Evolutionary conservation across 768 basidiomycete genomes (phyloP).

Genomic region (Ramaria sp.): DNA sequence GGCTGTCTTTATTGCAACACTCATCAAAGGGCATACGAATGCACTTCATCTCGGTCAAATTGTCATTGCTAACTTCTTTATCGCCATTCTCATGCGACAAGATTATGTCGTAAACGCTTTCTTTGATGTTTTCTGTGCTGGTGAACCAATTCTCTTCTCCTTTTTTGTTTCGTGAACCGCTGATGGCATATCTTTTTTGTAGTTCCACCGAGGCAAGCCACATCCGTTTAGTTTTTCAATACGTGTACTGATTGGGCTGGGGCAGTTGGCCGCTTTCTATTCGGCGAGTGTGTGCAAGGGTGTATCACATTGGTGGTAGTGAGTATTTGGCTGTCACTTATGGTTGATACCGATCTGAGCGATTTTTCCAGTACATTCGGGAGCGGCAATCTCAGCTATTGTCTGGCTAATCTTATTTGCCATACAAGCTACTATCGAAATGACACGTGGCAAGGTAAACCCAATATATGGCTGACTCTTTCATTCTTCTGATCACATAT

Average conservation of each 20-base stretch:
- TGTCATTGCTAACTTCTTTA: conserved; percentile 37
- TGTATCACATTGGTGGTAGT: conserved; percentile 48
- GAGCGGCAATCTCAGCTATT: conserved; percentile 42
- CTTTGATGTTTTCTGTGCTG: conserved; percentile 40
- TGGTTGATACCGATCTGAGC: neutral
- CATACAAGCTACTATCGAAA: conserved; percentile 39
- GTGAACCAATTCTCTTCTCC: neutral
- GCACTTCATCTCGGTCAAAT: conserved; percentile 28
- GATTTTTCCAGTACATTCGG: conserved; percentile 33
- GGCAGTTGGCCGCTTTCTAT: conserved; percentile 33
- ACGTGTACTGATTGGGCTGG: neutral
- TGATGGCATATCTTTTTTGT: neutral
- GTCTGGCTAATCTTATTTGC: conserved; percentile 43
- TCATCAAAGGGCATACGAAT: conserved; percentile 23
- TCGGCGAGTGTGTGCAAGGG: conserved; percentile 40
- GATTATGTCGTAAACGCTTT: conserved; percentile 51
- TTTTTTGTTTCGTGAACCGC: neutral
- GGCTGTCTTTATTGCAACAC: conserved; percentile 31
- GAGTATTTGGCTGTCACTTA: conserved; percentile 11
- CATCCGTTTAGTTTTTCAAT: neutral
- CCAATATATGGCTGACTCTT: neutral
- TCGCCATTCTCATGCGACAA: conserved; percentile 37
- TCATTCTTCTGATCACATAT: neutral
- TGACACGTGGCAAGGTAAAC: conserved; percentile 22
- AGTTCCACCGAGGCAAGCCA: neutral